phyloP scores from a whole-genome alignment of 768 basidiomycete species.

The Tricholoma sp. region DNA sequence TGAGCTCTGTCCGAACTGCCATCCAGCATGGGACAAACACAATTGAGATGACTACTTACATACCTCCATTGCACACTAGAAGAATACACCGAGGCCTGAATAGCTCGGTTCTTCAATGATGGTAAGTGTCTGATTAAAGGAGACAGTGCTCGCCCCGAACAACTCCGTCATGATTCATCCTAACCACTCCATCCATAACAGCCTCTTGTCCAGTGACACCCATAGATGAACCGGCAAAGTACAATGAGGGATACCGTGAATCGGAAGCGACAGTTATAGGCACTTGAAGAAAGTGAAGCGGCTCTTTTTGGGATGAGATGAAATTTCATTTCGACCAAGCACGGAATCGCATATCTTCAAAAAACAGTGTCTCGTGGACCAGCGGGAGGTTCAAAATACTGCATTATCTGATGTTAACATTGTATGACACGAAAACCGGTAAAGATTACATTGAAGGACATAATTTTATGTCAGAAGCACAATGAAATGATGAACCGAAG shows the following conservation, averaged over 20 bases:
- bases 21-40: neutral
- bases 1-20: slow-evolving; percentile 62
- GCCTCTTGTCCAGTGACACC: slow-evolving; percentile 40
- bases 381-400: slow-evolving; percentile 31
- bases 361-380: slow-evolving; percentile 41
- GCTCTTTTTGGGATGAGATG: slow-evolving; percentile 33
- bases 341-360: slow-evolving; percentile 52
- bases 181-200: slow-evolving; percentile 44
- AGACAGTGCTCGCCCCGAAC: slow-evolving; percentile 47
- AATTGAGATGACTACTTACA: neutral
- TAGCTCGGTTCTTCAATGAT: slow-evolving; percentile 9
- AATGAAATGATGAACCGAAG: slow-evolving; percentile 30
- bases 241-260: slow-evolving; percentile 36
- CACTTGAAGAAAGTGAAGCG: slow-evolving; percentile 23
- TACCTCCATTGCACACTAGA: slow-evolving; percentile 34
- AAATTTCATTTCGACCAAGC: slow-evolving; percentile 55
- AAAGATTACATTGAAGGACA: slow-evolving; percentile 45
- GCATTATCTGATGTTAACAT: slow-evolving; percentile 1
- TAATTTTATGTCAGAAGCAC: neutral
- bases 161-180: slow-evolving; percentile 39
- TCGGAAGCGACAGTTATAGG: slow-evolving; percentile 8
- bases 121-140: slow-evolving; percentile 1
- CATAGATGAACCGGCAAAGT: slow-evolving; percentile 42
- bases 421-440: neutral
- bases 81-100: slow-evolving; percentile 50